Evolutionary conservation across 108 stramenopile species (phyloP).

Genomic region (Bacterosira constricta): DNA sequence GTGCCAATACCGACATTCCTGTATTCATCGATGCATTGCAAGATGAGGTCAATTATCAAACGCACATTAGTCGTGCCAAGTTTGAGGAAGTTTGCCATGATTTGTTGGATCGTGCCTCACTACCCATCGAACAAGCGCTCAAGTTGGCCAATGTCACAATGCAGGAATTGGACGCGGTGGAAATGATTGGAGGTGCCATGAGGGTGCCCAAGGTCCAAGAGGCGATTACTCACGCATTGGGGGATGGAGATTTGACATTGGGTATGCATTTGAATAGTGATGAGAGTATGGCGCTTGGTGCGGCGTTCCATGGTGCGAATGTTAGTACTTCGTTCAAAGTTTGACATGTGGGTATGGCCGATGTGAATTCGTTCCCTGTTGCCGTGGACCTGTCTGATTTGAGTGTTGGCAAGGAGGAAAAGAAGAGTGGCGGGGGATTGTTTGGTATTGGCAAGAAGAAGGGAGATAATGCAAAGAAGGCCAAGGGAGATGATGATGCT

Average conservation of each 20-base stretch:
- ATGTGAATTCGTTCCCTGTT: constrained; percentile 89
- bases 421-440: constrained; percentile 41
- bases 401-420: constrained; percentile 28
- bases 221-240: constrained; percentile 54
- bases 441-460: constrained; percentile 64
- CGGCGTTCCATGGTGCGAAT: constrained; percentile 99
- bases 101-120: constrained; percentile 79
- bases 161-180: constrained; percentile 90
- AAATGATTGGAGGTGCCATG: constrained; percentile 99
- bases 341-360: constrained; percentile 94
- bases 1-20: constrained; percentile 96
- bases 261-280: constrained; percentile 99
- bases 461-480: constrained; percentile 50
- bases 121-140: constrained; percentile 82
- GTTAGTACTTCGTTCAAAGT: constrained; percentile 97
- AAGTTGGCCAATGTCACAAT: constrained; percentile 79
- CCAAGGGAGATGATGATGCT: constrained; percentile 40
- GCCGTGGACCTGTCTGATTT: constrained; percentile 71
- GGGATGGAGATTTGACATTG: constrained; percentile 68
- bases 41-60: constrained; percentile 87
- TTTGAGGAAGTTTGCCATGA: constrained; percentile 89
- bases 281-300: constrained; percentile 98
- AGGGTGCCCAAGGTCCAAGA: constrained; percentile 96
- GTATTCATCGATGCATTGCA: constrained; percentile 94
- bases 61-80: constrained; percentile 82